Evolutionary conservation across 148 eudicot species (phyloP).

Genomic region (Nepenthes gracilis): DNA sequence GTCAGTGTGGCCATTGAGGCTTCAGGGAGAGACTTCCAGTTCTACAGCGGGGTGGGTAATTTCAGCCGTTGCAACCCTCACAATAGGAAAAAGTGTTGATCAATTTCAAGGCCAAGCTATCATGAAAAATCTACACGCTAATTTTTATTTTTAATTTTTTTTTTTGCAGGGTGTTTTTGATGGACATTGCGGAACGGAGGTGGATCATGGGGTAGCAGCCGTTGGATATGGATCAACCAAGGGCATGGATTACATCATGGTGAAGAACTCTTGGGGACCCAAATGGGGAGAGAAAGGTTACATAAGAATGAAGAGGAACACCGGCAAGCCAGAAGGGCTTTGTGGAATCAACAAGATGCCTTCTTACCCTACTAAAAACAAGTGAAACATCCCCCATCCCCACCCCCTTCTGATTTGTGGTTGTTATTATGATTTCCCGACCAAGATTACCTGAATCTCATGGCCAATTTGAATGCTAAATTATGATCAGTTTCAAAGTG

Average conservation of each 20-base stretch:
- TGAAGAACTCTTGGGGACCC: slow-evolving; percentile 96
- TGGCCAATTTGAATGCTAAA: too few species aligned
- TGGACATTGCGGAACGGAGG: slow-evolving; percentile 79
- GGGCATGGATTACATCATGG: slow-evolving; percentile 67
- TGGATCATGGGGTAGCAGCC: slow-evolving; percentile 94
- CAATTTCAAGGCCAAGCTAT: too few species aligned
- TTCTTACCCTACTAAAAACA: slow-evolving; percentile 81
- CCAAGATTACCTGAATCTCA: too few species aligned
- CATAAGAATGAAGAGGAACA: slow-evolving; percentile 82
- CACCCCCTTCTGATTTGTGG: neutral
- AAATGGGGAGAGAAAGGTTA: slow-evolving; percentile 97
- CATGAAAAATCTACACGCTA: too few species aligned
- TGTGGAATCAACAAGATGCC: slow-evolving; percentile 94
- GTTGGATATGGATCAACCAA: slow-evolving; percentile 82
- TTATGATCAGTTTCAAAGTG: too few species aligned
- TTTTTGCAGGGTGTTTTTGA: slow-evolving; percentile 78
- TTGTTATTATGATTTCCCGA: neutral
- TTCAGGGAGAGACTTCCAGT: slow-evolving; percentile 89
- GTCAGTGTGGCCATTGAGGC: slow-evolving; percentile 90
- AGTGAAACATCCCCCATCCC: slow-evolving; percentile 12
- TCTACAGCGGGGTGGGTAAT: slow-evolving; percentile 77
- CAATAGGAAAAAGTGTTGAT: too few species aligned
- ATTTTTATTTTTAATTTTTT: neutral
- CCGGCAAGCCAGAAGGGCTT: slow-evolving; percentile 59
- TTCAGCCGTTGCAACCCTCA: too few species aligned